Evolutionary conservation across 1,284 basidiomycete species (phyloP).

Genomic region (Athelia psychrophila): DNA sequence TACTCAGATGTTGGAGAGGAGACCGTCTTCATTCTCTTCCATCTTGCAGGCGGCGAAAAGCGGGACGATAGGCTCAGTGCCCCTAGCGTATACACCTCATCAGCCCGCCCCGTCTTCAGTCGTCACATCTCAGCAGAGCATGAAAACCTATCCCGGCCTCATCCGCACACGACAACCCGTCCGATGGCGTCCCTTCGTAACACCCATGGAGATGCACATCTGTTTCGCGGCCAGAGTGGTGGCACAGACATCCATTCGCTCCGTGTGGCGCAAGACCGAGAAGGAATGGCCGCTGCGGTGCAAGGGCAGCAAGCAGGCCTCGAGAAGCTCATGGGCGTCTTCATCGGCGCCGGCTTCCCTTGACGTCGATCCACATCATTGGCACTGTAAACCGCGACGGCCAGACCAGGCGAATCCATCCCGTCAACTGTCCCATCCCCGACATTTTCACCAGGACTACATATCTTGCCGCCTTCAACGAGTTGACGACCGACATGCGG

Average conservation of each 20-base stretch:
- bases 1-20: conserved; percentile 81
- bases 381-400: conserved; percentile 60
- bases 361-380: conserved; percentile 70
- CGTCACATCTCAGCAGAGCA: conserved; percentile 68
- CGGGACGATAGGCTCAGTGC: conserved; percentile 86
- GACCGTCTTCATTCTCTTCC: conserved; percentile 86
- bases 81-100: conserved; percentile 85
- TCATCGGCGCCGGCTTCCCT: conserved; percentile 71
- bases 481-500: conserved; percentile 95
- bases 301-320: conserved; percentile 76
- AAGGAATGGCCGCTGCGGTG: conserved; percentile 94
- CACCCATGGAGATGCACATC: conserved; percentile 97
- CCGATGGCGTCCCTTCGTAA: conserved; percentile 95
- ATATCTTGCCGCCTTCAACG: conserved; percentile 72
- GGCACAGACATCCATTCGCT: conserved; percentile 65
- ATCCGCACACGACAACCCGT: conserved; percentile 97
- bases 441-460: conserved; percentile 82
- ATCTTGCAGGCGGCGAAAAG: conserved; percentile 82
- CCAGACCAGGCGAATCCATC: conserved; percentile 67
- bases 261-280: conserved; percentile 56
- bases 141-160: conserved; percentile 53
- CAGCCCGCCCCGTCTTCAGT: conserved; percentile 83
- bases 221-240: conserved; percentile 90
- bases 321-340: conserved; percentile 54
- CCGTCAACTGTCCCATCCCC: conserved; percentile 97